Base-by-base conservation (phyloP, 768 basidiomycete genomes). In the Lactarius trivialis region DNA sequence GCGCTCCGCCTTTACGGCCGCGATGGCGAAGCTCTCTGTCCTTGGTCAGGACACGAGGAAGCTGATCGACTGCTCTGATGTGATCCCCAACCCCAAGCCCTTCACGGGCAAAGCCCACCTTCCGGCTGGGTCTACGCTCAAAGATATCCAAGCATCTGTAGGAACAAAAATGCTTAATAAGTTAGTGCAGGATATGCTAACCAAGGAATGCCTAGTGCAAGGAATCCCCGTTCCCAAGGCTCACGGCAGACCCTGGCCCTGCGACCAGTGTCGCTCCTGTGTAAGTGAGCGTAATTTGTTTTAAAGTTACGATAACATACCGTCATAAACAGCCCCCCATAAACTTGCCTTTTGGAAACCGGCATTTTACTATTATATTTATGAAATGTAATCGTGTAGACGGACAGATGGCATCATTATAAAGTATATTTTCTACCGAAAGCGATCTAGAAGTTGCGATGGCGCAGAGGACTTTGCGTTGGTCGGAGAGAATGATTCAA, bases 21-120 rank as follows among this genome's bases (percentile, higher is more conserved):
- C 69, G 19, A 72, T 75, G 71, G 60, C 49, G 36, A 72, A 72
- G 67, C 61, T 75, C 51, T 58, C 72, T 26, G 60, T 71, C 55
- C 68, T 74, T 50, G 74, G 73, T 11, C 71, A 73, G 34, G 51
- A 70, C 14, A 30, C 51, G n/a, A 1, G 2, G 1, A 26, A 65
- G 3, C 26, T 70, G 52, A 45, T 66, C 41, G 70, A 70, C 58
- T 70, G 70, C 28, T 68, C 62, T 3, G 62, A 63, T 0, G 62
- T 63, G 21, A 59, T 63, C 36, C 62, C 62, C 7, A 4, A 32
- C 15, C 53, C 57, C 57, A 63, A 63, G 30, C 45, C 57, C n/a
- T 33, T 30, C 53, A 9, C 7, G 8, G 45, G 53, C 0, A 41
- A 12, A 4, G 33, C 57, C 17, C 62, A 55, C 37, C 52, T 63